Conservation (phyloP, 805 yeast species). For the Jamesozyma hellenica region DNA sequence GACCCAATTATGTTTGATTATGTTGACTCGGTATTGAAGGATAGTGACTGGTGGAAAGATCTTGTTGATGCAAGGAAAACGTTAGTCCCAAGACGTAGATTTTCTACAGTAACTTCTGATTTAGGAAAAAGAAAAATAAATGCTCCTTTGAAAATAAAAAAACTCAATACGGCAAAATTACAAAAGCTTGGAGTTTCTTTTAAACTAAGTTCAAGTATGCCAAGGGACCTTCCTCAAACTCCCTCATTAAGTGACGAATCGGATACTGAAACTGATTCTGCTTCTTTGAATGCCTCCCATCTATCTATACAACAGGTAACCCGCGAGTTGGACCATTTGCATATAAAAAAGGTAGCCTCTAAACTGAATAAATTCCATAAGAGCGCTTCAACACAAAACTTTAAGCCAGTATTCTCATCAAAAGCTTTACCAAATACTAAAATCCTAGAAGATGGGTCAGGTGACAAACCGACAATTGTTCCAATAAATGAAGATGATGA, state of each 20-base stretch:
- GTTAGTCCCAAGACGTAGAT: conserved; percentile 20
- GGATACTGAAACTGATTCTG: conserved; percentile 24
- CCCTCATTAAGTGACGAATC: conserved; percentile 24
- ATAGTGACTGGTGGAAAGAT: conserved; percentile 84
- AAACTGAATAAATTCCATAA: conserved; percentile 1
- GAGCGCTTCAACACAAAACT: conserved; percentile 7
- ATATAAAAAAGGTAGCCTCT: conserved; percentile 1
- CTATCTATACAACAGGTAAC: conserved; percentile 8
- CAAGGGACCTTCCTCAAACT: conserved; percentile 26
- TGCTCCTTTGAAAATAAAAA: conserved; percentile 16
- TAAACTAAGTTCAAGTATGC: conserved; percentile 57
- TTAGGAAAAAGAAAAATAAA: conserved; percentile 10
- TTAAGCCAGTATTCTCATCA: conserved; percentile 57
- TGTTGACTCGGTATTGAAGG: conserved; percentile 41
- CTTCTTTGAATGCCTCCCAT: conserved; percentile 10
- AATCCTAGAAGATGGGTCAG: conserved; percentile 57
- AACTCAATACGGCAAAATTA: conserved; percentile 44
- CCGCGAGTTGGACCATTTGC: conserved; percentile 4
- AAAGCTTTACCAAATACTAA: conserved; percentile 62
- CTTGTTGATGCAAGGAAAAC: conserved; percentile 47
- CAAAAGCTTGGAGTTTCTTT: conserved; percentile 72
- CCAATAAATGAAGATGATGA: conserved; percentile 33
- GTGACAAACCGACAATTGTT: conserved; percentile 55
- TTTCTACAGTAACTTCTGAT: conserved; percentile 24
- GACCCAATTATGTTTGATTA: conserved; percentile 33